Evolutionary conservation across 2,329 filamentous ascomycete genomes (phyloP), one percentile per base, ranked within the genome.

Genomic region (Trichoderma endophyticum): DNA sequence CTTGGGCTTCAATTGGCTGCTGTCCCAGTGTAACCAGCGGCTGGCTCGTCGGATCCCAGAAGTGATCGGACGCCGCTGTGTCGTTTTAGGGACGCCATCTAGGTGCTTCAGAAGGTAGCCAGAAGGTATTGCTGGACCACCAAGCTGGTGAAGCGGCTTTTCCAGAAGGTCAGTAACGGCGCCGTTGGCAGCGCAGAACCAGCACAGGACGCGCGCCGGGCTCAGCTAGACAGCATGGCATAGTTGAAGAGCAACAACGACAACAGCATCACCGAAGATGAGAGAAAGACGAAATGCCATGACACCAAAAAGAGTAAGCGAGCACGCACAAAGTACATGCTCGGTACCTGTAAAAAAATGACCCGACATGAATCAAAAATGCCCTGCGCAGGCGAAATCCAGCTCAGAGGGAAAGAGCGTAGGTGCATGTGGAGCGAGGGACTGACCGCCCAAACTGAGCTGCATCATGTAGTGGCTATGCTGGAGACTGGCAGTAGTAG

Each of bases 61-160:
- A 60, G 43, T 36, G 63, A 67, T 39, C 61, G 61, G 32, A 32
- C 26, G 28, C 18, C 51, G 51, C 51, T 56, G 48, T 11, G 51
- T 32, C 28, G 26, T 34, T n/a, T 51, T 28, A 61, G 64, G 69
- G 60, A 70, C 59, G 59, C 59, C 59, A 48, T 70, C 30, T 34
- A 36, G 70, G 62, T 21, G 28, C 36, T 61, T 54, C 39, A 64
- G 63, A 61, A 63, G 64, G 71, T 72, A 26, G 30, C 64, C 26
- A 18, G 74, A 64, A 77, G 74, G 77, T 78, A 78, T 77, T 71
- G 71, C 74, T 75, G 70, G 69, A 79, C 74, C 75, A 77, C 76
- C 75, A 67, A 66, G 71, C 74, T 69, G 57, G 69, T 60, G 68
- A 73, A 57, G 64, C 71, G 71, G 69, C 69, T n/a, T 72, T 57